These are phyloP conservation scores for Gardenia jasminoides DNA, from an alignment of 257 asterid genomes.

Conservation along the genomic window DNA sequence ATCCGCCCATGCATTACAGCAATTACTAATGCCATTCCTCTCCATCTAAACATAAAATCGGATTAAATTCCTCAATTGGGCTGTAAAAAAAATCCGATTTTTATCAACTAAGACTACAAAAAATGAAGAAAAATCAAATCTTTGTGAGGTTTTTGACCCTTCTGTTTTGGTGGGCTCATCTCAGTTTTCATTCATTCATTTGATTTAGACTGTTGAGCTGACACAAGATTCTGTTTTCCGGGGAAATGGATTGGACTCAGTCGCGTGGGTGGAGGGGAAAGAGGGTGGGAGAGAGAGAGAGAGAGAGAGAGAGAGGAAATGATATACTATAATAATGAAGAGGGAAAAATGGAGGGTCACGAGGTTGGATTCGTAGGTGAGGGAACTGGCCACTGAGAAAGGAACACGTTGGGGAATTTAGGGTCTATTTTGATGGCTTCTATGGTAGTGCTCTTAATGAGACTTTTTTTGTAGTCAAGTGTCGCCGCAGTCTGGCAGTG, in stretches of 20 bases:
- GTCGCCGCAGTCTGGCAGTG: conserved; percentile 2
- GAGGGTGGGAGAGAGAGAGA: not conserved
- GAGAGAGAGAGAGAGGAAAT: not conserved
- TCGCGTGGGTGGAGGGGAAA: not conserved
- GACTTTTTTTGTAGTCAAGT: not conserved
- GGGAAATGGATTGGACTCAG: not conserved
- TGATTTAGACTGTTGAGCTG: not conserved
- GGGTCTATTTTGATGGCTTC: conserved; percentile 19
- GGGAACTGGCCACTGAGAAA: not conserved
- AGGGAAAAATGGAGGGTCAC: conserved; percentile 12
- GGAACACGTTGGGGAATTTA: conserved; percentile 7
- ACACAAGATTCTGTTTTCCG: conserved; percentile 8
- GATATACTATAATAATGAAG: not conserved
- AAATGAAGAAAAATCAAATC: not conserved
- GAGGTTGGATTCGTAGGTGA: conserved; percentile 9
- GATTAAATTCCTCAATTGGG: conserved; percentile 10
- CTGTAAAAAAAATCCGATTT: not conserved
- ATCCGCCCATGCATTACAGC: conserved; percentile 21
- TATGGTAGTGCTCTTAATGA: not conserved
- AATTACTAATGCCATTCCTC: conserved; percentile 5
- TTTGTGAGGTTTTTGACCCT: not conserved
- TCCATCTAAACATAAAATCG: not conserved
- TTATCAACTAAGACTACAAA: not conserved
- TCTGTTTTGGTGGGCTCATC: conserved; percentile 13
- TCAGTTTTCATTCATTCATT: not conserved